These are phyloP conservation scores for Pseudocohnilembus persalinus DNA, from an alignment of 169 alveolate species.

Conservation along the genomic window DNA sequence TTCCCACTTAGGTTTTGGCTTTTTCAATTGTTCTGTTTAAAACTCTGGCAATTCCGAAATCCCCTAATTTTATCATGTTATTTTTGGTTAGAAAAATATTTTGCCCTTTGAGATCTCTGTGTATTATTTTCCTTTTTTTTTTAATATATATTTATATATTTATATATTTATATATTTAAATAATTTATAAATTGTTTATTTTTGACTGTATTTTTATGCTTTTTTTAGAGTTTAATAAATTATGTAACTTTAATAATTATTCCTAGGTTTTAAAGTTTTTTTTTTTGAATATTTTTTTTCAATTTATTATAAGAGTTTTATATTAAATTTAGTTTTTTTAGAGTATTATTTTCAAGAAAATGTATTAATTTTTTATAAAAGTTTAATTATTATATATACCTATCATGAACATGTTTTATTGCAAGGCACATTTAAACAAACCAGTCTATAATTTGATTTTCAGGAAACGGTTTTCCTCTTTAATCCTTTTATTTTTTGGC, in stretches of 20 bases:
- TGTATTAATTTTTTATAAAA: no score
- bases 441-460: conserved; percentile 85
- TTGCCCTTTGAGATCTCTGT: conserved; percentile 59
- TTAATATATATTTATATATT: no score
- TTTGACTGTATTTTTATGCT: conserved; percentile 91
- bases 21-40: conserved; percentile 85
- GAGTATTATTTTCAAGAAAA: no score
- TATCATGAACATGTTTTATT: conserved; percentile 88
- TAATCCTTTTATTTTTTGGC: conserved; percentile 78
- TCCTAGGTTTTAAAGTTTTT: no score
- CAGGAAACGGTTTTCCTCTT: conserved; percentile 80
- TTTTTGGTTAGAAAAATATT: conserved; percentile 88
- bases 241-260: no score
- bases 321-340: no score
- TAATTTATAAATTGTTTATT: no score
- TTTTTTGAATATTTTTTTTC: no score
- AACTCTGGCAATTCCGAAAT: conserved; percentile 94
- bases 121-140: not conserved
- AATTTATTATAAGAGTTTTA: no score
- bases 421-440: conserved; percentile 87
- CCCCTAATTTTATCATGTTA: conserved; percentile 90
- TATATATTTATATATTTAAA: no score
- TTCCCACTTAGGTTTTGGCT: conserved; percentile 90
- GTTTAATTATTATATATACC: no score
- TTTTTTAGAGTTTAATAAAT: no score